A percentile compares a stretch with the other conserved stretches of the same genome.
Conservation (phyloP, 768 basidiomycete species). For the Suillus fuscotomentosus region DNA sequence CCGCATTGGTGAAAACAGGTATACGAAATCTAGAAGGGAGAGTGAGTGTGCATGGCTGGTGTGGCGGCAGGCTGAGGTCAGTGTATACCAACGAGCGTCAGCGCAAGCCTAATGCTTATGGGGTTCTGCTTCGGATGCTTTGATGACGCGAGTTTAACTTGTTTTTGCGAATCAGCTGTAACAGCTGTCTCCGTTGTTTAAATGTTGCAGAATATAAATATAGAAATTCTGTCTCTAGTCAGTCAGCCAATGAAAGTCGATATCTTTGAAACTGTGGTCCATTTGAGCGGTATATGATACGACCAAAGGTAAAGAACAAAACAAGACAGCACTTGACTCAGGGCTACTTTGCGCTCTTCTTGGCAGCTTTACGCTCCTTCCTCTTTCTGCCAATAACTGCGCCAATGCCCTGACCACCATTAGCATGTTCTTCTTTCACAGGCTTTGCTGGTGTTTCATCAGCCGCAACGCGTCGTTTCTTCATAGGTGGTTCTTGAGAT, state of each 20-base stretch:
- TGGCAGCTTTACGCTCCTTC: conserved; percentile 54
- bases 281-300: background rate
- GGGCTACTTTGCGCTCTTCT: conserved; percentile 5
- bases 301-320: background rate
- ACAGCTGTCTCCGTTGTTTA: too few species aligned
- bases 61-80: too few species aligned
- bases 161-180: too few species aligned
- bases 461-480: conserved; percentile 38
- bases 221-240: too few species aligned
- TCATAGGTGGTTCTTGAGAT: conserved; percentile 35
- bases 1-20: too few species aligned
- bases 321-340: background rate
- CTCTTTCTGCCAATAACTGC: conserved; percentile 80
- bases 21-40: too few species aligned
- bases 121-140: too few species aligned
- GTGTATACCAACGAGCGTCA: too few species aligned
- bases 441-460: conserved; percentile 21
- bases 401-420: conserved; percentile 49
- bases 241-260: background rate
- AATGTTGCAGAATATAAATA: too few species aligned
- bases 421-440: conserved; percentile 20
- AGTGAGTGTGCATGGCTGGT: too few species aligned
- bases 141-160: too few species aligned
- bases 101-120: too few species aligned
- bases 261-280: background rate